Evolutionary conservation across 805 yeast genomes (phyloP), one percentile per base, ranked within the genome.

Genomic region (Starmerella apicola): DNA sequence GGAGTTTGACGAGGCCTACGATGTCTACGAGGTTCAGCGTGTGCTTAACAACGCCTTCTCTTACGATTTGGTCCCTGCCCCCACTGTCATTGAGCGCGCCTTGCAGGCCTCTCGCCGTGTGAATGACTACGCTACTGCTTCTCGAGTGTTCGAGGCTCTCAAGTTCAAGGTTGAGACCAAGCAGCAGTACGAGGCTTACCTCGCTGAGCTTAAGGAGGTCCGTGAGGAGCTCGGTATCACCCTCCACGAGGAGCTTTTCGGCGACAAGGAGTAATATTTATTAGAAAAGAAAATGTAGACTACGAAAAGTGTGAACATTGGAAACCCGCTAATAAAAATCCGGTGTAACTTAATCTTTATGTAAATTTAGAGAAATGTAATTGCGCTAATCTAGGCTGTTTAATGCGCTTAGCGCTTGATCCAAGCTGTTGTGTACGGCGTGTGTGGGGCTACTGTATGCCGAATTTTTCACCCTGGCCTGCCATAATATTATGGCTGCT

Each of bases 61-160:
- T 13, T 91, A 91, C 71, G 98, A 91, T 68, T 76, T 91, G 65
- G 98, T 91, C 42, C 98, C 98, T 52, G 88, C 98, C 23, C 98
- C 98, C 52, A 75, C 81, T 47, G 97, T 91, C 48, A 73, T 91
- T 59, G 95, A 83, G 67, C 82, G 81, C 67, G 98, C 98, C 36
- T 72, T 91, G 61, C 78, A 82, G 68, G 98, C 98, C 35, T 86
- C 96, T 55, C 86, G 98, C 78, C 83, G 97, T 69, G 97, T 91
- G 53, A 84, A 91, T 67, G 98, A 91, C 70, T 83, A 83, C 68
- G 95, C 98, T 46, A 86, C 97, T 45, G 98, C 98, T 41, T 91
- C 85, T 53, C 82, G 98, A 70, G 95, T 94, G 42, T 91, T 91
- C 57, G 98, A 88, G 72, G 97, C 65, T 52, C 75, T 91, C 62